Base-by-base conservation (phyloP, 2,329 filamentous ascomycete species). In the Cladosporium sp. region DNA sequence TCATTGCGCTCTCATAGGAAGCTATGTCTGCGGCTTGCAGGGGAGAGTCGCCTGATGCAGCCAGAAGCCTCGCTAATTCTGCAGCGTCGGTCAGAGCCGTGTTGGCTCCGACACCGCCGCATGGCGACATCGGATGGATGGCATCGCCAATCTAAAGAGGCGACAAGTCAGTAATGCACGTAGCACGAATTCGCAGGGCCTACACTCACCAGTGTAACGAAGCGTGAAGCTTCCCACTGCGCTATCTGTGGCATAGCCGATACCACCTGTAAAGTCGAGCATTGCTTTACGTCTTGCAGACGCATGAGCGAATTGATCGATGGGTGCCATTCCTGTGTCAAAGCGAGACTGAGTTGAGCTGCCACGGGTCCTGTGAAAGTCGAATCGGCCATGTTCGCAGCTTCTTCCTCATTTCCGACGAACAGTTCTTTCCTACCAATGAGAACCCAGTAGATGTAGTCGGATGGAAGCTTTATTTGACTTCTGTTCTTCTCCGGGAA, bases 401-500 rank as follows among this genome's bases (percentile, higher is more conserved):
- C 57, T 2, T 61, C 66, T 38, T 38, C 36, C 15, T 11, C 36
- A 15, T 12, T 38, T 15, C 36, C 36, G 21, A 55, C 65, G 63
- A 71, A 71, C 6, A 66, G 65, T 62, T 71, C 67, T 61, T 70
- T 70, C 32, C 54, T 67, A 5, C 70, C 70, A 52, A 71, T 69
- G 54, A 71, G 66, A 10, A 68, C 70, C 70, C 70, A 71, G 68
- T 71, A 71, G 21, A 71, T 58, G 36, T 71, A 71, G 57, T 70
- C 69, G 12, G 60, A 47, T 26, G 70, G 70, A 10, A 71, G 68
- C 10, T 66, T 58, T 36, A 61, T 34, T 38, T 66, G 67, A 4
- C 62, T 58, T 36, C 69, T 65, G 60, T 61, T 68, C 38, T 68
- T 67, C 5, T 54, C 63, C 32, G 62, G 65, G 64, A 70, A 71